phyloP scores from a whole-genome alignment of 208 protist genomes.

The Trypanosomatidae sp. region DNA sequence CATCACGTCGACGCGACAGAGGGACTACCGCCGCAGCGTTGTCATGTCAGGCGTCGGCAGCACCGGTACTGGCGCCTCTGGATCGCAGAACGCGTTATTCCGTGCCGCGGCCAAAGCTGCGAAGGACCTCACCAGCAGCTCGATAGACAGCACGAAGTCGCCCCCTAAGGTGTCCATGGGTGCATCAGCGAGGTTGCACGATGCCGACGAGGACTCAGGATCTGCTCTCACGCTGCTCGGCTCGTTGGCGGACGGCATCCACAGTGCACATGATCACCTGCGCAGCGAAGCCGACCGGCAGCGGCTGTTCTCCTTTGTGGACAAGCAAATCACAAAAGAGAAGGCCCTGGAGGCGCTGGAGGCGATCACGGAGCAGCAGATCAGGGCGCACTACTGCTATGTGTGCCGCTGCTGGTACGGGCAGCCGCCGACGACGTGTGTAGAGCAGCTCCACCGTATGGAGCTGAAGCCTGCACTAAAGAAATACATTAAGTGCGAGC shows the following conservation, averaged over 20 bases:
- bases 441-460: constrained; percentile 46
- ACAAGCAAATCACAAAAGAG: constrained; percentile 54
- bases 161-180: neutral
- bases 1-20: constrained; percentile 9
- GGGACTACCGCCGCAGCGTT: constrained; percentile 16
- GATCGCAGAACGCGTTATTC: constrained; percentile 15
- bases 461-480: constrained; percentile 48
- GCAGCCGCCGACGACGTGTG: constrained; percentile 48
- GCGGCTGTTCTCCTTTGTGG: constrained; percentile 42
- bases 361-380: constrained; percentile 48
- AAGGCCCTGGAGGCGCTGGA: constrained; percentile 56
- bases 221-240: constrained; percentile 25
- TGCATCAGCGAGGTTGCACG: neutral
- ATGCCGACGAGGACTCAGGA: neutral
- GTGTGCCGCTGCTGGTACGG: constrained; percentile 64
- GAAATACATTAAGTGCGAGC: constrained; percentile 72
- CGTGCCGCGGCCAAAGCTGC: constrained; percentile 23
- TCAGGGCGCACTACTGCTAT: constrained; percentile 65
- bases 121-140: neutral
- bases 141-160: neutral
- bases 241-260: constrained; percentile 33
- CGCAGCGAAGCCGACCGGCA: constrained; percentile 36
- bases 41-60: neutral
- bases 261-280: constrained; percentile 59
- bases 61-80: neutral